These are phyloP conservation scores for Sporothrix humicola DNA, from an alignment of 2,329 filamentous ascomycete species.

Conservation along the genomic window DNA sequence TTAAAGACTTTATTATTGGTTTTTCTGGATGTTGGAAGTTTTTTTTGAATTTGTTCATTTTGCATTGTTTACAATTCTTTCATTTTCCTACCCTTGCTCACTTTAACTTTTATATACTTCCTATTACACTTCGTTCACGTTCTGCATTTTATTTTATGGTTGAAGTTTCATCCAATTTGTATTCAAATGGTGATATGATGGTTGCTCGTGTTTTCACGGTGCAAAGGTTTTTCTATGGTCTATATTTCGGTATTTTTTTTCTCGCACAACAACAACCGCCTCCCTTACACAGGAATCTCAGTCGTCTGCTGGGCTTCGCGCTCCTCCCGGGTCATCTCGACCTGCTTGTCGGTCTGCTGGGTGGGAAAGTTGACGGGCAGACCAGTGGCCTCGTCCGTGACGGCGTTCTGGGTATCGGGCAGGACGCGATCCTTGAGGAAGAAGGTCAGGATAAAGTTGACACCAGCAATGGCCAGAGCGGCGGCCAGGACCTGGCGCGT, in stretches of 20 bases:
- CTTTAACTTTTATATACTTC: not conserved
- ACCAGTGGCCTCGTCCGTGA: conserved; percentile 15
- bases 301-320: not conserved
- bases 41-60: conserved; percentile 39
- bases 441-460: conserved; percentile 24
- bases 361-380: not conserved
- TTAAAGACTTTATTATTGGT: conserved; percentile 38
- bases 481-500: conserved; percentile 11
- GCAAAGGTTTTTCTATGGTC: no score
- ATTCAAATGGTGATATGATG: conserved; percentile 4
- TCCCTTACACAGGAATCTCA: not conserved
- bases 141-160: no score
- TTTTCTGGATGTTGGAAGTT: not conserved
- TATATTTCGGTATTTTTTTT: no score
- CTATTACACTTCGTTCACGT: not conserved
- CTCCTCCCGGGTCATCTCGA: not conserved
- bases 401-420: conserved; percentile 19
- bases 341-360: not conserved
- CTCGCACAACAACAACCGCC: not conserved
- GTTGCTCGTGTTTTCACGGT: not conserved
- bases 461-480: not conserved
- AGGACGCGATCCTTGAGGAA: conserved; percentile 20
- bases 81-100: not conserved
- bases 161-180: not conserved
- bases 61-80: not conserved